These are phyloP conservation scores for Vaccinium myrtillus DNA, from an alignment of 148 eudicot species.

Conservation along the genomic window DNA sequence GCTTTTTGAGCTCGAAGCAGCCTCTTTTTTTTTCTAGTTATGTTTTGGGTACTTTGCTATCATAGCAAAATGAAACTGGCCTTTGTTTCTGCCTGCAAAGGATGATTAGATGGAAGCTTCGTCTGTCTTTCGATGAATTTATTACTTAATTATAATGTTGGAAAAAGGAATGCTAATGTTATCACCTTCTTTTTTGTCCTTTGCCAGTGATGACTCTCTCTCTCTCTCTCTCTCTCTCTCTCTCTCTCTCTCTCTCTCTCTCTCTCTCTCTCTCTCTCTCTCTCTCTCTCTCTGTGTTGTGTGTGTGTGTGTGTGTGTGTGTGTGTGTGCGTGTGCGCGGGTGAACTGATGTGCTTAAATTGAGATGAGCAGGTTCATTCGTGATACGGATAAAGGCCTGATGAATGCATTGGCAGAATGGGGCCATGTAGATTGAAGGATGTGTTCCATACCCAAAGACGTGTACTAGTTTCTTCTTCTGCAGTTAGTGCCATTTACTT, in stretches of 20 bases:
- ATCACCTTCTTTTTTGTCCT: background rate
- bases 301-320: background rate
- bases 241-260: too few relatives aligned
- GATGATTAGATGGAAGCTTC: background rate
- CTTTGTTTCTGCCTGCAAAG: background rate
- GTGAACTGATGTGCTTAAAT: constrained; percentile 6
- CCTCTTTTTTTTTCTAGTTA: background rate
- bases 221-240: too few relatives aligned
- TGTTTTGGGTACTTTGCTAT: background rate
- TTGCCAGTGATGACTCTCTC: background rate
- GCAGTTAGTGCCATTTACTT: background rate
- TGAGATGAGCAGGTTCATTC: constrained; percentile 73
- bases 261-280: too few relatives aligned
- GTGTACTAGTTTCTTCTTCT: background rate
- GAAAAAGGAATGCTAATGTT: background rate
- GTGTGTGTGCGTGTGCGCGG: background rate
- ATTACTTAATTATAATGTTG: background rate
- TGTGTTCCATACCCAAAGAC: background rate
- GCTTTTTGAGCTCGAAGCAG: background rate
- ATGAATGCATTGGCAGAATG: constrained; percentile 16
- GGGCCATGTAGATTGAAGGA: constrained; percentile 2
- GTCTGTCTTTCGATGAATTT: background rate
- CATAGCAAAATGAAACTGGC: background rate
- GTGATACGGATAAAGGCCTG: constrained; percentile 76
- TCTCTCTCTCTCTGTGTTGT: too few relatives aligned